A percentile compares a stretch with the other conserved stretches of the same genome.
Evolutionary conservation across 2,329 filamentous ascomycete genomes (phyloP).

Genomic region (Sarocladiaceae sp.): DNA sequence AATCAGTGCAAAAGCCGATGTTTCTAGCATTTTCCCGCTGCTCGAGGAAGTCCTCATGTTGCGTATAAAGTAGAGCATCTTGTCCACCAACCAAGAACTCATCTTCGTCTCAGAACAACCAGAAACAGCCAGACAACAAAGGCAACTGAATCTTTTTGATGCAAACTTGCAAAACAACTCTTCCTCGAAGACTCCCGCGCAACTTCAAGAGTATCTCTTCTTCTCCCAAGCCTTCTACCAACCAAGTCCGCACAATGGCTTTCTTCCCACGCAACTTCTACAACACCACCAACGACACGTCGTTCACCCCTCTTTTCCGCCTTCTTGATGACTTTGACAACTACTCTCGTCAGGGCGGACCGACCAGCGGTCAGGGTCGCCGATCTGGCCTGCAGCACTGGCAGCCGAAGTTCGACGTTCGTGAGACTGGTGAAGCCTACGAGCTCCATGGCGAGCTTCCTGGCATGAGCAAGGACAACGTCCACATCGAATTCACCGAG

Average conservation of each 20-base stretch:
- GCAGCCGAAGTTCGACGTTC: slow-evolving; percentile 74
- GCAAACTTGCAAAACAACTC: slow-evolving; percentile 11
- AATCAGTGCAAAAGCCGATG: not conserved
- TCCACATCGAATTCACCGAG: slow-evolving; percentile 77
- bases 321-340: slow-evolving; percentile 61
- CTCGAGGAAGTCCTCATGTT: not conserved
- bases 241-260: slow-evolving; percentile 45
- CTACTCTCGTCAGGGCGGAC: slow-evolving; percentile 40
- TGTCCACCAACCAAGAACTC: not conserved
- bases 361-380: slow-evolving; percentile 19
- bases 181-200: slow-evolving; percentile 20
- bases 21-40: not conserved
- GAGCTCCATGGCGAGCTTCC: slow-evolving; percentile 79
- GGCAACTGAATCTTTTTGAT: slow-evolving; percentile 20
- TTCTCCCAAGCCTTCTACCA: slow-evolving; percentile 17
- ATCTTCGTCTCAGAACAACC: slow-evolving; percentile 1
- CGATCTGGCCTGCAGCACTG: slow-evolving; percentile 47
- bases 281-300: slow-evolving; percentile 21
- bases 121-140: slow-evolving; percentile 11
- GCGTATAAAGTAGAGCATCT: slow-evolving; percentile 26
- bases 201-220: slow-evolving; percentile 22
- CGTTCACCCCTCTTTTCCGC: slow-evolving; percentile 59
- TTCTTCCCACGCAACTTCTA: slow-evolving; percentile 53
- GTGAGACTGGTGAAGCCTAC: slow-evolving; percentile 63
- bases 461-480: slow-evolving; percentile 68